Evolutionary conservation across 257 asterid genomes (phyloP).

Genomic region (Plantago elongata): DNA sequence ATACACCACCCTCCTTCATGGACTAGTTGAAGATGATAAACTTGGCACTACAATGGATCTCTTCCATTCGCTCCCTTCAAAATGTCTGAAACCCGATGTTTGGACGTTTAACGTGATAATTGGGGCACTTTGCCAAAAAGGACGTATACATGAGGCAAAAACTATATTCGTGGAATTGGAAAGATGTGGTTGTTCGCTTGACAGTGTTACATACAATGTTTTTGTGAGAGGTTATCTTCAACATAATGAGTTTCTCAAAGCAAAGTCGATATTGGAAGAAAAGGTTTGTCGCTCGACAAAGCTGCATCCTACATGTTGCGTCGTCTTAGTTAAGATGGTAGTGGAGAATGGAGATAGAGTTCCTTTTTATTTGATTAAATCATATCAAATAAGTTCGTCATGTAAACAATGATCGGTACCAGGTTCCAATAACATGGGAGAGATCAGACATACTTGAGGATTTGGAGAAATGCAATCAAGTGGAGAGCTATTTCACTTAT

Average conservation of each 20-base stretch:
- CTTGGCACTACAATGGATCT: neutral
- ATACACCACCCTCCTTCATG: constrained; percentile 8
- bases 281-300: constrained; percentile 8
- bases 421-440: too few species aligned
- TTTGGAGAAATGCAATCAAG: too few species aligned
- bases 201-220: constrained; percentile 3
- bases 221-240: constrained; percentile 12
- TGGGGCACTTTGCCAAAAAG: constrained; percentile 6
- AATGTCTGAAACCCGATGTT: constrained; percentile 8
- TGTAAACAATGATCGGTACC: too few species aligned
- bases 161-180: constrained; percentile 2
- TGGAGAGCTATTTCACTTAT: too few species aligned
- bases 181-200: neutral
- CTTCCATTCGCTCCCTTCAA: constrained; percentile 1
- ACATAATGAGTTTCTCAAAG: neutral
- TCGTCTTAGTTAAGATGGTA: too few species aligned
- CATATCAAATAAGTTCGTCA: too few species aligned
- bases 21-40: constrained; percentile 5
- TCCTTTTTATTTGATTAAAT: too few species aligned
- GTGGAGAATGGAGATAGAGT: too few species aligned
- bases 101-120: constrained; percentile 6
- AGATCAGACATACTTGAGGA: too few species aligned
- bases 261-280: constrained; percentile 1
- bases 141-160: neutral
- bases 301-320: neutral